Evolutionary conservation across 495 filamentous ascomycete genomes (phyloP).

Genomic region (Penicillium mononematosum): DNA sequence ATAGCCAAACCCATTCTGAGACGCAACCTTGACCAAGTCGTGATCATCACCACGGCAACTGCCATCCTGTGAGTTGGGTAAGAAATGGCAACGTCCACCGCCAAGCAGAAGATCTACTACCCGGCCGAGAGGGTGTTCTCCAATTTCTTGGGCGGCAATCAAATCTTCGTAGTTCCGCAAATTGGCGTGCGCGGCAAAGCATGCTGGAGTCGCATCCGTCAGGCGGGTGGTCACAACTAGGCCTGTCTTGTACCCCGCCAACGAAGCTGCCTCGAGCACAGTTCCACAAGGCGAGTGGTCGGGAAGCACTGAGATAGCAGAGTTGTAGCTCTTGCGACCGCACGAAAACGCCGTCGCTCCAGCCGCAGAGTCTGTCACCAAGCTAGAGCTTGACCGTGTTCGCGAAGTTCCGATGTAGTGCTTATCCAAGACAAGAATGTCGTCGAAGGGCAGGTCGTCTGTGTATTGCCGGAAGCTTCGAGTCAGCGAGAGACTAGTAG

Average conservation of each 20-base stretch:
- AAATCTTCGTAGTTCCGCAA: slow-evolving; percentile 76
- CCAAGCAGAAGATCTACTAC: slow-evolving; percentile 90
- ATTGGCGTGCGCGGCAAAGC: slow-evolving; percentile 88
- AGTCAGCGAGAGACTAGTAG: slow-evolving; percentile 81
- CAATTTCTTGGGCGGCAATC: slow-evolving; percentile 89
- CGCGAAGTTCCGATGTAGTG: slow-evolving; percentile 87
- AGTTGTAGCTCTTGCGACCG: slow-evolving; percentile 89
- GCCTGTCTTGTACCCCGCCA: slow-evolving; percentile 87
- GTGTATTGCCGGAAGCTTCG: slow-evolving; percentile 73
- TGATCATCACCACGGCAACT: slow-evolving; percentile 76
- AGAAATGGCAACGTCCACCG: slow-evolving; percentile 89
- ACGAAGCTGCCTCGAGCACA: slow-evolving; percentile 90
- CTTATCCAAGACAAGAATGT: slow-evolving; percentile 75
- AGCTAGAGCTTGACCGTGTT: slow-evolving; percentile 73
- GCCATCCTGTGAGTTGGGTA: slow-evolving; percentile 71
- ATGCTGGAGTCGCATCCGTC: slow-evolving; percentile 96
- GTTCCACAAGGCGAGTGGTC: slow-evolving; percentile 86
- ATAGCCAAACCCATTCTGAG: slow-evolving; percentile 78
- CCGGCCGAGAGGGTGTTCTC: slow-evolving; percentile 79
- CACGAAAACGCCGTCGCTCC: slow-evolving; percentile 96
- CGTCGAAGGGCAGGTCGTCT: slow-evolving; percentile 63
- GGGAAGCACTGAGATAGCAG: slow-evolving; percentile 85
- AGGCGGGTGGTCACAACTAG: slow-evolving; percentile 93
- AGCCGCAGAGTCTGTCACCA: slow-evolving; percentile 93
- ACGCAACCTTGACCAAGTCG: slow-evolving; percentile 65